A percentile compares a stretch with the other conserved stretches of the same genome.
These are phyloP conservation scores for Arthroderma uncinatum DNA, from an alignment of 2,329 filamentous ascomycete species.

Conservation along the genomic window DNA sequence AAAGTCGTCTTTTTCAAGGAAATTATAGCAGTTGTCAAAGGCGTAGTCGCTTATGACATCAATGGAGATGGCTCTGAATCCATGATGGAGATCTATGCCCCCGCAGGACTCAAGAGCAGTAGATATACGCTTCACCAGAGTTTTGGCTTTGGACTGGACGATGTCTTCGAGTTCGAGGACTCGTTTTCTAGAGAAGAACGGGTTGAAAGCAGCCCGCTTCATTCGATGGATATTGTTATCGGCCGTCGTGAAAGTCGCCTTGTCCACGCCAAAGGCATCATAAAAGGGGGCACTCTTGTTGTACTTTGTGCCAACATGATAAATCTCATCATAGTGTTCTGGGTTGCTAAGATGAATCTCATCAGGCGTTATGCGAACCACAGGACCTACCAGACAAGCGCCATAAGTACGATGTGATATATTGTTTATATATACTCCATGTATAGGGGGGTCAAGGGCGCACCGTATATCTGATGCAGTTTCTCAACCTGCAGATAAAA, in stretches of 20 bases:
- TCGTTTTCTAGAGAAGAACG: constrained; percentile 20
- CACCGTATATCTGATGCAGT: not conserved
- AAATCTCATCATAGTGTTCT: constrained; percentile 18
- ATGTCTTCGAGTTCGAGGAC: constrained; percentile 15
- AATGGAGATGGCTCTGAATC: not conserved
- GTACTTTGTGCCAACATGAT: constrained; percentile 16
- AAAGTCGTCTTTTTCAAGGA: constrained; percentile 17
- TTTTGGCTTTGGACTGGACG: constrained; percentile 17
- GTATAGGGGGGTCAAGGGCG: constrained; percentile 1
- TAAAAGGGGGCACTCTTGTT: constrained; percentile 21
- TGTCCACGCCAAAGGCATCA: constrained; percentile 18
- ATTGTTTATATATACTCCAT: not conserved
- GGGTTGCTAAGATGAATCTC: constrained; percentile 15
- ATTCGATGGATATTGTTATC: constrained; percentile 20
- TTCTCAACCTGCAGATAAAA: constrained; percentile 2
- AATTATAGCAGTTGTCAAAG: constrained; percentile 17
- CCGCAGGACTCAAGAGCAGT: constrained; percentile 10
- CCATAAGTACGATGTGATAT: not conserved
- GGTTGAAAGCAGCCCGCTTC: constrained; percentile 20
- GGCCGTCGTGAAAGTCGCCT: constrained; percentile 24
- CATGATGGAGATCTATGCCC: not conserved
- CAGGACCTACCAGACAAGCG: constrained; percentile 9
- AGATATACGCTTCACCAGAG: constrained; percentile 18
- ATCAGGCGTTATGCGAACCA: constrained; percentile 13
- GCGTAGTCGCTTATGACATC: constrained; percentile 14